Base-by-base conservation (phyloP, 805 yeast species). In the Candida piceae region DNA sequence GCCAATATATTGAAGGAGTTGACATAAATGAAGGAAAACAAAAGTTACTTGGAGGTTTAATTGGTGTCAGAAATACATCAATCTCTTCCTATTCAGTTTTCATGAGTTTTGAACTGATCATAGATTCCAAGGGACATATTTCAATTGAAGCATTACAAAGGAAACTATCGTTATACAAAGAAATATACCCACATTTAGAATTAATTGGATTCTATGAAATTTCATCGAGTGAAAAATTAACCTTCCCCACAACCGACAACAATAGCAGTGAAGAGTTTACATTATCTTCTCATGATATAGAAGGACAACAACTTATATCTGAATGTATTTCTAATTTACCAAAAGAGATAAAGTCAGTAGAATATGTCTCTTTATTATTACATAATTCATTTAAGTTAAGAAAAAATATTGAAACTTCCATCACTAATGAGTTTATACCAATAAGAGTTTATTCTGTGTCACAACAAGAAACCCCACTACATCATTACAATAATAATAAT, bases 191-290 rank as follows among this genome's bases (percentile, higher is more conserved):
- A 3, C 48, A 53, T 31, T 35, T 56, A 26, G 28, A 34, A 16
- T 36, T 56, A 8, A 42, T 56, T n/a, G 61, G 61, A 2, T 38
- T 52, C 17, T 56, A 51, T 36, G 24, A 31, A 3, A 40, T 46
- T 3, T 29, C 40, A 9, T 24, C 36, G 3, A 16, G 10, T n/a
- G 16, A 22, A 24, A 9, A 5, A 9, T 24, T 24, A 12, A 24
- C 26, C 12, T 5, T 9, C 5, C 26, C 13, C 7, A 13, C 26
- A 5, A 24, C 23, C 7, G 15, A 3, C 7, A 32, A 20, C 24
- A 25, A n/a, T n/a, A 10, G 10, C 27, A 16, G 20, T 4, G 26
- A 5, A 7, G 25, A n/a, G 4, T 6, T 6, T 7, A 16, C n/a
- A 15, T 27, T 35, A 7, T 13, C 20, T 3, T 20, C 22, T 11